Evolutionary conservation across 306 rosid species (phyloP), one percentile per base, ranked within the genome.

Genomic region (Boehmeria nivea): DNA sequence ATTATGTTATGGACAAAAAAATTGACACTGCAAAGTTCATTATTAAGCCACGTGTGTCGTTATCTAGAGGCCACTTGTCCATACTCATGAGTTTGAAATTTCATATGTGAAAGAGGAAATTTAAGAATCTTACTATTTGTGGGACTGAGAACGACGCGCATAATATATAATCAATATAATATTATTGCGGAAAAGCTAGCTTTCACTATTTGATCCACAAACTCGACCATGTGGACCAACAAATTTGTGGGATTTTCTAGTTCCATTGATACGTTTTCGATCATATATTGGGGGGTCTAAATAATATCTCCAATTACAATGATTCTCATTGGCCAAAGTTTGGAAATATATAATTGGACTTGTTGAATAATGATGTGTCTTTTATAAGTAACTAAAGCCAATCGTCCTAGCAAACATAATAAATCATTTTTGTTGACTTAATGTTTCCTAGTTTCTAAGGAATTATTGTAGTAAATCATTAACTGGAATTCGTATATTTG

Each of bases 31-130:
- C n/a, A n/a, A n/a, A n/a, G n/a, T n/a, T n/a, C n/a, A n/a, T n/a
- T n/a, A n/a, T n/a, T n/a, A 28, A 3, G 34, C 34, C 34, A 10
- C 28, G 8, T 19, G n/a, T n/a, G n/a, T n/a, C n/a, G n/a, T n/a
- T n/a, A n/a, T n/a, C n/a, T n/a, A n/a, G n/a, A n/a, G 13, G 54
- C 54, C 54, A 23, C 33, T 48, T 48, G 54, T 48, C 19, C 12
- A 21, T 9, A 3, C 31, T 4, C 4, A 3, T n/a, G 18, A 48
- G 13, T 51, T 16, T 3, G 2, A 49, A 44, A 44, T 19, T 40
- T 20, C 11, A 10, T 6, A 44, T 44, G 50, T 44, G 50, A 19
- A 44, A 19, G 50, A 44, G 50, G 50, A 44, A 3, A 4, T 48
- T 22, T 48, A 22, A 22, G 31, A 48, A 48, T 44, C 25, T 44